These are phyloP conservation scores for Fusarium chlamydosporum DNA, from an alignment of 2,329 filamentous ascomycete species.

Conservation along the genomic window DNA sequence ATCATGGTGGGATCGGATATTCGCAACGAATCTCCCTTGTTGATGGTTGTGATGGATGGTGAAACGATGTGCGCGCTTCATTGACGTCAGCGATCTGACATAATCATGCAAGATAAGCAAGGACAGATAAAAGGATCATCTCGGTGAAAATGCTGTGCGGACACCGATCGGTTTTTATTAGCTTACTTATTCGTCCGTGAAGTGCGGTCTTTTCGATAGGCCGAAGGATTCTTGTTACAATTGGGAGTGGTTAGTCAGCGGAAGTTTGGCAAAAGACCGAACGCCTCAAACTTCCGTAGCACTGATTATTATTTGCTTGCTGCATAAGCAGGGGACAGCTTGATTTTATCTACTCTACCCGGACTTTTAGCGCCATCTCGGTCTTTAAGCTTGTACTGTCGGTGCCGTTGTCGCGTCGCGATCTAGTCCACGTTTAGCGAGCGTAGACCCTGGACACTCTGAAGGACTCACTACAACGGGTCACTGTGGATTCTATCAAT, in stretches of 20 bases:
- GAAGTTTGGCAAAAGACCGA: not conserved
- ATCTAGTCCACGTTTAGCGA: not conserved
- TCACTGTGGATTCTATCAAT: not conserved
- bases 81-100: conserved; percentile 5
- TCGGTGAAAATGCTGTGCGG: conserved; percentile 1
- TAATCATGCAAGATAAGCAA: not conserved
- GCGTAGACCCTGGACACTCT: not conserved
- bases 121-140: not conserved
- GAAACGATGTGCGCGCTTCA: not conserved
- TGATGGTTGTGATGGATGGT: not conserved
- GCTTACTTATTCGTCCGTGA: not conserved
- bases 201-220: not conserved
- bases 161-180: not conserved
- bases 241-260: not conserved
- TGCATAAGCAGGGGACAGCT: not conserved
- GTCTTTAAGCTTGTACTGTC: not conserved
- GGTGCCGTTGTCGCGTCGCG: conserved; percentile 8
- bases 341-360: conserved; percentile 11
- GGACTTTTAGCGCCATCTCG: conserved; percentile 15
- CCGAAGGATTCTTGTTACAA: not conserved
- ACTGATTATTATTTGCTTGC: not conserved
- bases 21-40: not conserved
- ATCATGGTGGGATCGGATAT: too few relatives aligned
- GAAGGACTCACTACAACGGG: not conserved
- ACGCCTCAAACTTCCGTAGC: not conserved